Conservation (phyloP, 768 basidiomycete genomes). For the Asterophora lycoperdoides region DNA sequence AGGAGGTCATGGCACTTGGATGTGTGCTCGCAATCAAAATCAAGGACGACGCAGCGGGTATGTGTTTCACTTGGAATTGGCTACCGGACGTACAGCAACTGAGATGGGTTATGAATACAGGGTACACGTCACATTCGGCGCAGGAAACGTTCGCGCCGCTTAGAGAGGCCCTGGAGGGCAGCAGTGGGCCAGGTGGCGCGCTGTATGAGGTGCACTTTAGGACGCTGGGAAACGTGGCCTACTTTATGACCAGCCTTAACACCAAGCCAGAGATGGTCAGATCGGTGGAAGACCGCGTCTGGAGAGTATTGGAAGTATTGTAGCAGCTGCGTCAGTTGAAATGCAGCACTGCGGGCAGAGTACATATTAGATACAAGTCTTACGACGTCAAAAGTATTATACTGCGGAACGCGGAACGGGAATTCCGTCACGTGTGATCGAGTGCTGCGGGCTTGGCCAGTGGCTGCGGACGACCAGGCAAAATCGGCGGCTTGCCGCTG, state of each 20-base stretch:
- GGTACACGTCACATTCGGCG: conserved; percentile 62
- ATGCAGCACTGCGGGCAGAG: neutral
- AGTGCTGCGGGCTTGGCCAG: conserved; percentile 21
- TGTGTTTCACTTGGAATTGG: conserved; percentile 13
- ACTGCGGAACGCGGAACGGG: too few species aligned
- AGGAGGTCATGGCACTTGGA: conserved; percentile 83
- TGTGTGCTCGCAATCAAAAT: conserved; percentile 81
- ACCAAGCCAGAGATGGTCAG: conserved; percentile 52
- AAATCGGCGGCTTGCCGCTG: conserved; percentile 9
- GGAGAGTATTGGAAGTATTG: conserved; percentile 26
- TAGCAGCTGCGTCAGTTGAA: neutral
- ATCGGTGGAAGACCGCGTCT: conserved; percentile 60
- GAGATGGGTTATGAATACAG: conserved; percentile 24
- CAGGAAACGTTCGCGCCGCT: conserved; percentile 55
- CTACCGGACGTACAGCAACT: neutral
- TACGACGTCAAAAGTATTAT: too few species aligned
- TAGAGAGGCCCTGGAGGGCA: conserved; percentile 21
- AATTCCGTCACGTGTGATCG: conserved; percentile 9
- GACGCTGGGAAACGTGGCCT: conserved; percentile 88
- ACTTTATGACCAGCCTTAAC: conserved; percentile 88
- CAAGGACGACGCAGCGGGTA: conserved; percentile 52
- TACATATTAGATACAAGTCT: too few species aligned
- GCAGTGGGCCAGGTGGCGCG: conserved; percentile 41
- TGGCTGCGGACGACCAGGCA: conserved; percentile 9
- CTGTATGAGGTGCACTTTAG: conserved; percentile 77